Percentiles rank a stretch among this genome's conserved stretches.
Evolutionary conservation across 1,284 basidiomycete species (phyloP).

Genomic region (Calocybe gambosa): DNA sequence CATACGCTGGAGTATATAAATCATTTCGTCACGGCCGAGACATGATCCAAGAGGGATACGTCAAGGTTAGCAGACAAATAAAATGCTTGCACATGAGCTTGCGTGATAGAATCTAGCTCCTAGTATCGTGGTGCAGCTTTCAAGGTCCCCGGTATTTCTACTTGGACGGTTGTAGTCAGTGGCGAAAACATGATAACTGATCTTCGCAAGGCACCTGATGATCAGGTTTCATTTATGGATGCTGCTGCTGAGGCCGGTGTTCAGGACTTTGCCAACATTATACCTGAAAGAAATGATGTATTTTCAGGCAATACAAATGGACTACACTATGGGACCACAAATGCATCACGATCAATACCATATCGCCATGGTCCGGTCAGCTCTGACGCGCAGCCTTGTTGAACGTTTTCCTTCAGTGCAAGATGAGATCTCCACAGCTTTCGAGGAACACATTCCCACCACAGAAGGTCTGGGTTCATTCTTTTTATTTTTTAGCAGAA

Average conservation of each 20-base stretch:
- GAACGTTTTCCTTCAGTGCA: conserved; percentile 25
- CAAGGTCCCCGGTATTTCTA: conserved; percentile 19
- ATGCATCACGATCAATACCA: conserved; percentile 26
- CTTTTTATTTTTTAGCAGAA: not conserved
- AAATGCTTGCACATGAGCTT: not conserved
- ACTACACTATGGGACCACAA: conserved; percentile 23
- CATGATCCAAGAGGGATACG: conserved; percentile 25
- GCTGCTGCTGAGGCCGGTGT: conserved; percentile 16
- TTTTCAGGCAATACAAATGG: conserved; percentile 21
- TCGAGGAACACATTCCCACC: conserved; percentile 23
- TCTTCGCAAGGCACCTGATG: conserved; percentile 20
- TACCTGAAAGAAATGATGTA: not conserved
- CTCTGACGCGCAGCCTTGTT: conserved; percentile 29
- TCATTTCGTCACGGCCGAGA: conserved; percentile 19
- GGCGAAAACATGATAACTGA: conserved; percentile 20
- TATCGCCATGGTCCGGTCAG: conserved; percentile 23
- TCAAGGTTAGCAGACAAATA: conserved; percentile 11
- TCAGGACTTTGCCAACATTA: not conserved
- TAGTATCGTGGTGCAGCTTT: conserved; percentile 23
- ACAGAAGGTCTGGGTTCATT: conserved; percentile 4
- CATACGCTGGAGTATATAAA: conserved; percentile 21
- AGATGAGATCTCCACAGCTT: conserved; percentile 29
- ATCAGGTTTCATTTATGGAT: conserved; percentile 18
- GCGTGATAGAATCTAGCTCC: not conserved
- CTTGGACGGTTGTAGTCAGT: conserved; percentile 21